Percentiles rank a stretch among this genome's conserved stretches.
Evolutionary conservation across 129 eudicot species (phyloP).

Genomic region (Centella asiatica): DNA sequence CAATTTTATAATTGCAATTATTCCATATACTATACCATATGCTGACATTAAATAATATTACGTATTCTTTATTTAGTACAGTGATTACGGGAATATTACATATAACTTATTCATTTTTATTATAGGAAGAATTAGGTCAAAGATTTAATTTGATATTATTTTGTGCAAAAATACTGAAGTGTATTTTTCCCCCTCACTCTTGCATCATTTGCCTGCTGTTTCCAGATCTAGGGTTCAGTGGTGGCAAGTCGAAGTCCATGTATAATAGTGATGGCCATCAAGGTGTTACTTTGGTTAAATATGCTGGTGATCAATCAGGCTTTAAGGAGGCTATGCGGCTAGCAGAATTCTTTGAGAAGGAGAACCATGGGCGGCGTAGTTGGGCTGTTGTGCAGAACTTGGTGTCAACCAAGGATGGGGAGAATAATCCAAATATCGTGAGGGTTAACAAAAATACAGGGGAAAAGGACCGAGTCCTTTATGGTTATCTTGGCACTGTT

Average conservation of each 20-base stretch:
- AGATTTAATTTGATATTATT: constrained; percentile 3
- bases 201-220: constrained; percentile 13
- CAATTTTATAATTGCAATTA: too few species aligned
- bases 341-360: constrained; percentile 65
- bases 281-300: constrained; percentile 63
- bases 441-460: constrained; percentile 59
- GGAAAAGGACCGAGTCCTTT: constrained; percentile 63
- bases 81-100: too few species aligned
- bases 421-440: constrained; percentile 65
- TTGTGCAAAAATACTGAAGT: too few species aligned
- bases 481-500: constrained; percentile 74
- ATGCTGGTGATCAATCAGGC: constrained; percentile 58
- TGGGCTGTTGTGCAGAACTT: constrained; percentile 55
- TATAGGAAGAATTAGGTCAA: too few species aligned
- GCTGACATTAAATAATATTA: too few species aligned
- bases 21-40: too few species aligned
- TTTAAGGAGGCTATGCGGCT: constrained; percentile 66
- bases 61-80: too few species aligned
- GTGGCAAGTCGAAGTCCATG: constrained; percentile 82
- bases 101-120: too few species aligned
- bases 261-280: constrained; percentile 79
- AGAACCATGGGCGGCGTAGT: constrained; percentile 52
- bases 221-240: constrained; percentile 69
- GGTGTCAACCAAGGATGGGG: constrained; percentile 43
- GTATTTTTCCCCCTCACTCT: too few species aligned